Conservation (phyloP, 768 basidiomycete genomes). For the Phaeolepiota aurea region DNA sequence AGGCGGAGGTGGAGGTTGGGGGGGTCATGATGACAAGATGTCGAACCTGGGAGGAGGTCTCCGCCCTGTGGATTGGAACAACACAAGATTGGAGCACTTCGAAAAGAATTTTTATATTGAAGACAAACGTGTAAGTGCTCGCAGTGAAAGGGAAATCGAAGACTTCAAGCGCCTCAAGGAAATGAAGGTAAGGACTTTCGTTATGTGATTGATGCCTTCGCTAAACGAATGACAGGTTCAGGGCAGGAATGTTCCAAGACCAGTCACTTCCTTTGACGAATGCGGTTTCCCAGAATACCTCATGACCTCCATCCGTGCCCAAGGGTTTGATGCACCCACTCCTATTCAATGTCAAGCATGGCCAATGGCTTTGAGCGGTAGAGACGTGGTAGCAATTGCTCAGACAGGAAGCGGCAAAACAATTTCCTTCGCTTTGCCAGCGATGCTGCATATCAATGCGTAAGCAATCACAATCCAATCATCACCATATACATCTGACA, state of each 20-base stretch:
- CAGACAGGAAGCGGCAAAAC: slow-evolving; percentile 99
- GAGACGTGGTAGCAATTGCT: slow-evolving; percentile 93
- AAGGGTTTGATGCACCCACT: slow-evolving; percentile 87
- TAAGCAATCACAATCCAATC: slow-evolving; percentile 26
- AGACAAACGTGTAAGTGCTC: slow-evolving; percentile 72
- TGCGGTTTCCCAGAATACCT: slow-evolving; percentile 95
- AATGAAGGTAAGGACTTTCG: slow-evolving; percentile 57
- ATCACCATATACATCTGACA: neutral
- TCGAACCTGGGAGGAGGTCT: slow-evolving; percentile 75
- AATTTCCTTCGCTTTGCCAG: slow-evolving; percentile 95
- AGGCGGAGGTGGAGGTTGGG: slow-evolving; percentile 43
- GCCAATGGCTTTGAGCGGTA: slow-evolving; percentile 96
- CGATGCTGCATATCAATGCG: slow-evolving; percentile 99
- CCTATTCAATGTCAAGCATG: slow-evolving; percentile 98
- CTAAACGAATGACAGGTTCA: slow-evolving; percentile 48
- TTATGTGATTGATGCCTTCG: slow-evolving; percentile 3
- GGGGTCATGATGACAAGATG: slow-evolving; percentile 66
- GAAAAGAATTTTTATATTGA: slow-evolving; percentile 98
- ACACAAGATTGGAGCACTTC: slow-evolving; percentile 68
- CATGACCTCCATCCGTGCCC: slow-evolving; percentile 85
- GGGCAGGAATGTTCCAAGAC: slow-evolving; percentile 82
- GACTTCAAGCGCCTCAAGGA: slow-evolving; percentile 80
- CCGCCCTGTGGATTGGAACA: slow-evolving; percentile 78
- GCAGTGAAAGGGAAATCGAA: slow-evolving; percentile 79
- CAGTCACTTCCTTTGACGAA: slow-evolving; percentile 89